These are phyloP conservation scores for Pascua sp. DNA, from an alignment of 1,284 basidiomycete species.

Conservation along the genomic window DNA sequence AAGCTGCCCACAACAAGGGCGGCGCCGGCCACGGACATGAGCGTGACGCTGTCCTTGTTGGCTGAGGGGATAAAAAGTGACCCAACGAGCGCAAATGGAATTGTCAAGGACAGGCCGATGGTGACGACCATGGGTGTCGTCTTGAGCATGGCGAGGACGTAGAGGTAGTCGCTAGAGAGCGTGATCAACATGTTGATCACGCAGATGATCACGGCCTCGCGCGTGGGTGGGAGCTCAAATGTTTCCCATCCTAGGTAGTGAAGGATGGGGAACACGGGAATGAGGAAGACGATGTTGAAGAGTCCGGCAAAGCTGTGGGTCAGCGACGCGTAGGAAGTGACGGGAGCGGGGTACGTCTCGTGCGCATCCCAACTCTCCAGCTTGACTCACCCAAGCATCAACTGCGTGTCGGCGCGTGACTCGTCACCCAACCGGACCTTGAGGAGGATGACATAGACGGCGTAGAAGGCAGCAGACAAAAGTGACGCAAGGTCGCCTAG, in stretches of 20 bases:
- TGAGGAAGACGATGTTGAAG: conserved; percentile 76
- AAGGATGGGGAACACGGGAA: conserved; percentile 77
- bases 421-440: conserved; percentile 82
- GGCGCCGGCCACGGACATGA: conserved; percentile 58
- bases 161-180: conserved; percentile 77
- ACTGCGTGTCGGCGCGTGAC: conserved; percentile 82
- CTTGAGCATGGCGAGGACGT: conserved; percentile 89
- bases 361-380: too few species aligned
- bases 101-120: conserved; percentile 90
- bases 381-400: conserved; percentile 71
- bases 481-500: conserved; percentile 77
- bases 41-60: conserved; percentile 51
- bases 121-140: conserved; percentile 86
- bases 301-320: conserved; percentile 69
- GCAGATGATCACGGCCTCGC: conserved; percentile 62
- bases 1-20: conserved; percentile 58
- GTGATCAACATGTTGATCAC: conserved; percentile 84
- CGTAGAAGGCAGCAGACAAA: conserved; percentile 79
- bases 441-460: conserved; percentile 85
- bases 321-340: conserved; percentile 11
- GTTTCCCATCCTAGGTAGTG: conserved; percentile 71
- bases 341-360: too few species aligned
- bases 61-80: conserved; percentile 39
- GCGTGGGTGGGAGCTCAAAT: conserved; percentile 68
- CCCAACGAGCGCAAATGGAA: conserved; percentile 54